Evolutionary conservation across 352 stramenopile genomes (phyloP), one percentile per base, ranked within the genome.

Genomic region (Globisporangium uncinulatum): DNA sequence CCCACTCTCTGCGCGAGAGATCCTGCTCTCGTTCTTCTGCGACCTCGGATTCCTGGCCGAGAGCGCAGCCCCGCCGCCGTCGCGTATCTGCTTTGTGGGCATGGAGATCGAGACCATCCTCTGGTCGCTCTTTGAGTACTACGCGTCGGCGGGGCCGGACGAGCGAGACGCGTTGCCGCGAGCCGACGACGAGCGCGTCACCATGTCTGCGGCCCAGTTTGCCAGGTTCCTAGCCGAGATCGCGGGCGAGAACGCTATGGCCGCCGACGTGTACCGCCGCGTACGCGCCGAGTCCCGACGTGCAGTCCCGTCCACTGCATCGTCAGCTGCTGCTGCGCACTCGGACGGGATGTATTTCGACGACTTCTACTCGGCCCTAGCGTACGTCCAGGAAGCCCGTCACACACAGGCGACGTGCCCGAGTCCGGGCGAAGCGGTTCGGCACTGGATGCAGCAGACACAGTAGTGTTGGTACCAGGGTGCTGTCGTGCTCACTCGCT

Each of bases 121-220:
- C 11, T 92, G 79, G 79, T 76, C 79, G n/a, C 74, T 92, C 8
- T 90, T 90, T 53, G 77, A 90, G 51, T 92, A 92, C 63, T 89
- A 89, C 51, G 63, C 79, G 8, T 63, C 66, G 4, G 24, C 24
- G 24, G 24, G 24, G 24, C 24, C 24, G 24, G 9, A 63, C 66
- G 19, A 56, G 61, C 5, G 63, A 62, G 2, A 14, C 3, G 32
- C 45, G 31, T 15, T 29, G 14, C 19, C 24, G 21, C 20, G 51
- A 45, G 56, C 21, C 39, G 63, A 84, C 4, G 63, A 76, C 20
- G 51, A 60, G 11, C 57, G 81, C 20, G 62, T 89, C 6, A 60
- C 62, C 10, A 87, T 91, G 73, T 84, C 69, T 29, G 20, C 56
- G 21, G 29, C 37, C 42, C 77, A 66, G 3, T 92, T 92, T 50